A percentile compares a stretch with the other conserved stretches of the same genome.
Conservation (phyloP, 2,329 filamentous ascomycete species). For the Aspergillus vadensis region DNA sequence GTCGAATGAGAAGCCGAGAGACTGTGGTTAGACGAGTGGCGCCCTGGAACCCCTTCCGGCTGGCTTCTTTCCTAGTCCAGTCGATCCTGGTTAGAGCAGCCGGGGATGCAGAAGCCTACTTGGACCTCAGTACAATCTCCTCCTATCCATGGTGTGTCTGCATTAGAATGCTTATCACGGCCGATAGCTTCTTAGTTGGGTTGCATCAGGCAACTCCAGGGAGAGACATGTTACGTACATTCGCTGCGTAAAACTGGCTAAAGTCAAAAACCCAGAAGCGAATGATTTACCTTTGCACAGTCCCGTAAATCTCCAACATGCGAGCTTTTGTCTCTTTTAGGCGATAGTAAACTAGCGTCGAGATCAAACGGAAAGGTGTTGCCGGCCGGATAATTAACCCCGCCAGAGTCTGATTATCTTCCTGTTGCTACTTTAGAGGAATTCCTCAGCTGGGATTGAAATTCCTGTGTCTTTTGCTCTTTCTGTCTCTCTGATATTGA, state of each 20-base stretch:
- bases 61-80: conserved; percentile 12
- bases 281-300: not conserved
- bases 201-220: conserved; percentile 8
- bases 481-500: not conserved
- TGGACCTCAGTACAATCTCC: conserved; percentile 5
- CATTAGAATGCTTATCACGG: not conserved
- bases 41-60: conserved; percentile 3
- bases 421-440: not conserved
- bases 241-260: not conserved
- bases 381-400: not conserved
- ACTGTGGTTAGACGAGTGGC: conserved; percentile 10
- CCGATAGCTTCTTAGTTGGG: not conserved
- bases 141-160: not conserved
- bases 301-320: not conserved
- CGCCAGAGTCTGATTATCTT: not conserved
- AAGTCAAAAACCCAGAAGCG: not conserved
- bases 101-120: conserved; percentile 20
- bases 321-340: not conserved
- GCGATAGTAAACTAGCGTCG: not conserved
- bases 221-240: conserved; percentile 12
- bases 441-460: not conserved
- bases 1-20: conserved; percentile 2
- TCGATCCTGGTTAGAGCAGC: conserved; percentile 20
- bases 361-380: not conserved
- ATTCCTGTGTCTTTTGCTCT: not conserved